A percentile compares a stretch with the other conserved stretches of the same genome.
phyloP scores from a whole-genome alignment of 1,139 yeast species.

The Suhomyces yuchorum region DNA sequence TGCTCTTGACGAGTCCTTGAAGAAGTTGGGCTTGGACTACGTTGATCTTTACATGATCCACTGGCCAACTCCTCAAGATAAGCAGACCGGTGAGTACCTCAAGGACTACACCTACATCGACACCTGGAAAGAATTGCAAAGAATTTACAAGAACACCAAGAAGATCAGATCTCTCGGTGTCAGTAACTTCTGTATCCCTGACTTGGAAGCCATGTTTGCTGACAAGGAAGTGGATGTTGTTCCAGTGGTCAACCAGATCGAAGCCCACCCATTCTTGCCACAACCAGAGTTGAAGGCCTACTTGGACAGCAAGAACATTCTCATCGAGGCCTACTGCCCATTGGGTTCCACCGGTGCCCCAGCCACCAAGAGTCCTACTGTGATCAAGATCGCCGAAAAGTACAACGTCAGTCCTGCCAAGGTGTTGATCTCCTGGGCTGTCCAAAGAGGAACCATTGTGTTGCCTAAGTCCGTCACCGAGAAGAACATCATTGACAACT shows the following conservation, averaged over 20 bases:
- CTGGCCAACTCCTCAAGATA: conserved; percentile 73
- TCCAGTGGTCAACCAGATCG: conserved; percentile 77
- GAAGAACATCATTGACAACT: conserved; percentile 60
- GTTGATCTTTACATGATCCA: conserved; percentile 83
- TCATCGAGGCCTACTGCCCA: conserved; percentile 78
- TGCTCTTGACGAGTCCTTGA: conserved; percentile 63
- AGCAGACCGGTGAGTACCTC: conserved; percentile 28
- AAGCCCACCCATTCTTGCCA: conserved; percentile 74
- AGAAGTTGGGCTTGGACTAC: conserved; percentile 72
- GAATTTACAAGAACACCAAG: conserved; percentile 53
- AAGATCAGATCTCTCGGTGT: conserved; percentile 75
- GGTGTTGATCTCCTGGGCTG: conserved; percentile 70
- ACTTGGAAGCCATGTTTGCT: conserved; percentile 53
- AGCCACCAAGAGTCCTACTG: conserved; percentile 50
- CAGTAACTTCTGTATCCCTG: conserved; percentile 65
- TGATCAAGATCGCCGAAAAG: conserved; percentile 56
- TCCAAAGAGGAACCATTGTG: conserved; percentile 67
- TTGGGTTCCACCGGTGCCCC: conserved; percentile 74
- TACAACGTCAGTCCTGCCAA: conserved; percentile 60
- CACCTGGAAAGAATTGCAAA: conserved; percentile 72
- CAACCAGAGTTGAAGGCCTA: conserved; percentile 63
- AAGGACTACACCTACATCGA: conserved; percentile 40
- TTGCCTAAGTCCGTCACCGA: conserved; percentile 73
- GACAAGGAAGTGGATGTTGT: conserved; percentile 52
- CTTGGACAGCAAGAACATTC: conserved; percentile 55